Percentiles rank a stretch among this genome's conserved stretches.
phyloP scores from a whole-genome alignment of 345 rosid species.

The Dovyalis caffra region DNA sequence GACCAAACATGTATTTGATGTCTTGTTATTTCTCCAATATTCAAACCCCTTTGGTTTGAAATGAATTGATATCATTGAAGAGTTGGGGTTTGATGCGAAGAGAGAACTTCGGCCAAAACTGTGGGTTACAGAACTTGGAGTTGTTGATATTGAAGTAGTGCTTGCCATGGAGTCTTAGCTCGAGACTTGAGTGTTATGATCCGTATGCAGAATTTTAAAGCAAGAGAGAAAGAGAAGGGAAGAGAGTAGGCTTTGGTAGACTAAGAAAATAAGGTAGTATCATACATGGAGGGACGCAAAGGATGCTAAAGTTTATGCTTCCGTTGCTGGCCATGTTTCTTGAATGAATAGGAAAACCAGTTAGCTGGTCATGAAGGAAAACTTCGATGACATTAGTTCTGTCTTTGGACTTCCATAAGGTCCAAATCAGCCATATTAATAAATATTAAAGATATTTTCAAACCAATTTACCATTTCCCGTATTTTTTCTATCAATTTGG shows the following conservation, averaged over 20 bases:
- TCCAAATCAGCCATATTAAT: too few relatives aligned
- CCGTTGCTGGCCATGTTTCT: not conserved
- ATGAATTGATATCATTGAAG: not conserved
- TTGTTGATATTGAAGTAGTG: not conserved
- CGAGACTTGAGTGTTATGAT: not conserved
- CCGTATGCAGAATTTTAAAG: not conserved
- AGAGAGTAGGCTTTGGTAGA: not conserved
- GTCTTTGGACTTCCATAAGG: too few relatives aligned
- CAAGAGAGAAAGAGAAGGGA: not conserved
- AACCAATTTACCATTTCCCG: too few relatives aligned
- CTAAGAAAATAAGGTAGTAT: not conserved
- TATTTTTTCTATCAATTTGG: too few relatives aligned
- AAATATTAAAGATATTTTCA: too few relatives aligned
- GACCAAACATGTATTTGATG: constrained; percentile 7
- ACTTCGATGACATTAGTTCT: not conserved
- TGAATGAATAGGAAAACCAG: not conserved
- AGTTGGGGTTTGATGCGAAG: constrained; percentile 1
- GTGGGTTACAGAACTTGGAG: constrained; percentile 10
- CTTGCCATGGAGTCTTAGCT: not conserved
- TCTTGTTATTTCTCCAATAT: constrained; percentile 4
- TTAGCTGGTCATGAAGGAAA: not conserved
- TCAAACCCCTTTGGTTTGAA: not conserved
- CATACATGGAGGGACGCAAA: not conserved
- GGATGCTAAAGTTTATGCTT: not conserved
- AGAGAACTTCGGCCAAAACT: not conserved